A percentile compares a stretch with the other conserved stretches of the same genome.
These are phyloP conservation scores for Fonsecaea multimorphosa DNA, from an alignment of 2,329 filamentous ascomycete species.

Conservation along the genomic window DNA sequence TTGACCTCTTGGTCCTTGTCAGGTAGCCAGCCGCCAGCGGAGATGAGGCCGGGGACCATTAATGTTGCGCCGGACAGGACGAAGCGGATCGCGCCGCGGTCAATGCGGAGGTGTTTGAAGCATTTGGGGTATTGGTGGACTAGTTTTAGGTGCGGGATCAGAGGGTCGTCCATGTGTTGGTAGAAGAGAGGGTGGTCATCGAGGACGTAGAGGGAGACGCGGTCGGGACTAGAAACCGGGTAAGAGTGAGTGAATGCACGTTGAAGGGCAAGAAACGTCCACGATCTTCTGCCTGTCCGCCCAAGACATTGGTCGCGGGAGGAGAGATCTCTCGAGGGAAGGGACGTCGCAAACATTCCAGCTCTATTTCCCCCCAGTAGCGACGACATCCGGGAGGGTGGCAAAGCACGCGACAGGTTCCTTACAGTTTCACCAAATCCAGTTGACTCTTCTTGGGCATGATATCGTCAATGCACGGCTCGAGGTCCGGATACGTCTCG, in stretches of 20 bases:
- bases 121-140: conserved; percentile 87
- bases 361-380: neutral
- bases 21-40: conserved; percentile 78
- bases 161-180: conserved; percentile 77
- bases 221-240: conserved; percentile 73
- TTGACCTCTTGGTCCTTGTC: conserved; percentile 70
- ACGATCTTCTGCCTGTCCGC: neutral
- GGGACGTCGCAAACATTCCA: neutral
- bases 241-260: no score
- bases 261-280: neutral
- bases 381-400: neutral
- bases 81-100: conserved; percentile 95
- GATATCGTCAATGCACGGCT: conserved; percentile 88
- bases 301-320: neutral
- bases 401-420: conserved; percentile 17
- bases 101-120: conserved; percentile 85
- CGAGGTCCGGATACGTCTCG: conserved; percentile 82
- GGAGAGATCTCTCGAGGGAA: neutral
- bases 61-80: conserved; percentile 90
- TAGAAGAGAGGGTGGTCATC: conserved; percentile 81
- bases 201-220: conserved; percentile 85
- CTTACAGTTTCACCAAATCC: conserved; percentile 82
- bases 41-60: conserved; percentile 94
- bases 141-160: conserved; percentile 86
- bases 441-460: conserved; percentile 93